Evolutionary conservation across 108 stramenopile species (phyloP).

Genomic region (Cyclotella choctawhatcheeana): DNA sequence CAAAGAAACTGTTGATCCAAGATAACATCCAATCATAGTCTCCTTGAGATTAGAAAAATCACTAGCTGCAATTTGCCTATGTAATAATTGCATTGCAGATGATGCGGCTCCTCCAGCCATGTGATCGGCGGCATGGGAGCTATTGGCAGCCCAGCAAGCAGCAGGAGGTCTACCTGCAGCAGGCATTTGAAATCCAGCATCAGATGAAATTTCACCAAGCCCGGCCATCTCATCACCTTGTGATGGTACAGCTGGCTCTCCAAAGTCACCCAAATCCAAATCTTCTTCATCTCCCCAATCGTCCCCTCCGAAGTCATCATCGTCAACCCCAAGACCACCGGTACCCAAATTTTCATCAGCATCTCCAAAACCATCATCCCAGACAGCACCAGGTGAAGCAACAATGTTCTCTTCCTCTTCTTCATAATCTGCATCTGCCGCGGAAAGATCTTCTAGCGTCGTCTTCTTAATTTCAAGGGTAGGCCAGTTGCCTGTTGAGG

Average conservation of each 20-base stretch:
- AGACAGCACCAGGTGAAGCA: conserved; percentile 38
- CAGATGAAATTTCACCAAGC: conserved; percentile 65
- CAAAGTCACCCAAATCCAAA: conserved; percentile 84
- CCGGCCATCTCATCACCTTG: conserved; percentile 73
- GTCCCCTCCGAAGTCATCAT: conserved; percentile 74
- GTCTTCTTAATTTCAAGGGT: conserved; percentile 87
- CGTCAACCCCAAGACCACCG: conserved; percentile 54
- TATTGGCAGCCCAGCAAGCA: conserved; percentile 90
- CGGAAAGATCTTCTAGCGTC: conserved; percentile 82
- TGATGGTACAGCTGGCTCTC: conserved; percentile 20
- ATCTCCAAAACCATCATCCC: conserved; percentile 59
- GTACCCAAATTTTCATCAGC: conserved; percentile 62
- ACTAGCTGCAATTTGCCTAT: conserved; percentile 97
- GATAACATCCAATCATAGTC: conserved; percentile 84
- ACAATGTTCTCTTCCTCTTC: conserved; percentile 71
- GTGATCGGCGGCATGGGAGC: conserved; percentile 96
- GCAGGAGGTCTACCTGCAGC: conserved; percentile 88
- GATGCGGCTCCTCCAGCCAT: conserved; percentile 94
- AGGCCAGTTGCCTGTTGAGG: too few species aligned
- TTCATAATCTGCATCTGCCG: conserved; percentile 57
- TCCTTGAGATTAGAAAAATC: conserved; percentile 87
- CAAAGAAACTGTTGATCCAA: conserved; percentile 87
- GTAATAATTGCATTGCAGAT: conserved; percentile 96
- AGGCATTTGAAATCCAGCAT: conserved; percentile 87
- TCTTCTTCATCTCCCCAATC: conserved; percentile 91